Evolutionary conservation across 2,329 filamentous ascomycete species (phyloP).

Genomic region (Aspergillus pseudoterreus): DNA sequence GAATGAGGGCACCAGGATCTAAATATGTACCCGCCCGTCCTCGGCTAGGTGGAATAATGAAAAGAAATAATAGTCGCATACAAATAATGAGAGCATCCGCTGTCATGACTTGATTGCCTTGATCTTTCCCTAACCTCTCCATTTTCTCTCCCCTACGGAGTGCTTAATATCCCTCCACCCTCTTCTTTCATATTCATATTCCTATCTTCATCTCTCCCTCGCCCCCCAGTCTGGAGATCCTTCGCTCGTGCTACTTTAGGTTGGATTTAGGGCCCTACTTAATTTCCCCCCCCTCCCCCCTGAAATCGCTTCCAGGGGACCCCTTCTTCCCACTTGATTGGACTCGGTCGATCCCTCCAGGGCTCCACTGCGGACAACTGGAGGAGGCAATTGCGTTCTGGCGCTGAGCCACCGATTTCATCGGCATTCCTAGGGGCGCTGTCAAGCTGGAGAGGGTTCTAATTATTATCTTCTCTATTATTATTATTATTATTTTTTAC

Average conservation of each 20-base stretch:
- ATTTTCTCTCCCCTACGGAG: neutral
- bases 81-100: too few relatives aligned
- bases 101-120: too few relatives aligned
- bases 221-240: neutral
- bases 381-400: conserved; percentile 18
- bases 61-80: too few relatives aligned
- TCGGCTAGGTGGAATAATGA: too few relatives aligned
- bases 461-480: neutral
- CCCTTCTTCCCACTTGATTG: conserved; percentile 19
- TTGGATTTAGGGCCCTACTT: neutral
- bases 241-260: neutral
- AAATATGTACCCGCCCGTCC: too few relatives aligned
- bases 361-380: conserved; percentile 18
- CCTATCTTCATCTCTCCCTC: neutral
- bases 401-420: conserved; percentile 1
- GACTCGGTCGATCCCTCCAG: conserved; percentile 22
- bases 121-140: too few relatives aligned
- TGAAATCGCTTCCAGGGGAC: conserved; percentile 13
- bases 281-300: conserved; percentile 6
- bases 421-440: neutral
- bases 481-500: neutral
- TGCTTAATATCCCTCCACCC: too few relatives aligned
- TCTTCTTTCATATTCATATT: neutral
- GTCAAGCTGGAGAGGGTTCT: too few relatives aligned
- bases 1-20: too few relatives aligned